Evolutionary conservation across 2,329 filamentous ascomycete genomes (phyloP).

Genomic region (Fusarium sterilihyphosum): DNA sequence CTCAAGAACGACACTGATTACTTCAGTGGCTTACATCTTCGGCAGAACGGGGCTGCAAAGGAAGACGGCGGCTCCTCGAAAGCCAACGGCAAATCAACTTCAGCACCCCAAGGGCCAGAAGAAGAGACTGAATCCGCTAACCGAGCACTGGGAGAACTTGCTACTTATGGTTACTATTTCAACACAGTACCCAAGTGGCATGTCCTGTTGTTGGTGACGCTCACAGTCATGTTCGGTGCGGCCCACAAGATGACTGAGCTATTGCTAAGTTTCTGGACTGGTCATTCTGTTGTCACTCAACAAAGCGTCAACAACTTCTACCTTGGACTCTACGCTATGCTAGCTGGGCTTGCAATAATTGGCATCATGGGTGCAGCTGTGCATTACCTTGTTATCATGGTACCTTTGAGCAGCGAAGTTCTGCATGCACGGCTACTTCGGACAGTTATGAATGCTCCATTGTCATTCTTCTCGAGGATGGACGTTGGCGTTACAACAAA

Average conservation of each 20-base stretch:
- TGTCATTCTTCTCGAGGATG: constrained; percentile 51
- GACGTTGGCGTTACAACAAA: constrained; percentile 51
- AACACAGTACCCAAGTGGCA: constrained; percentile 12
- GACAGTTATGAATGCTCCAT: constrained; percentile 41
- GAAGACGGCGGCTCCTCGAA: not conserved
- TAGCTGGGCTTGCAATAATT: constrained; percentile 7
- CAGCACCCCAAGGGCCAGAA: not conserved
- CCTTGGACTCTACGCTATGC: constrained; percentile 24
- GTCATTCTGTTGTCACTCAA: not conserved
- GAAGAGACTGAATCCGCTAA: not conserved
- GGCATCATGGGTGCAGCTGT: not conserved
- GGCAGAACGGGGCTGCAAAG: not conserved
- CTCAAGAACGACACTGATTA: constrained; percentile 11
- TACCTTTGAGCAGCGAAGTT: constrained; percentile 10
- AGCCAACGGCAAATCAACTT: not conserved
- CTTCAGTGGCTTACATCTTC: constrained; percentile 6
- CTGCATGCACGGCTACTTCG: constrained; percentile 16
- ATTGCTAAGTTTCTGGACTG: constrained; percentile 26
- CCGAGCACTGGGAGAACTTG: not conserved
- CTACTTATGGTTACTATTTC: constrained; percentile 14
- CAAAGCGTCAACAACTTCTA: constrained; percentile 21
- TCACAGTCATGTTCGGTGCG: constrained; percentile 7
- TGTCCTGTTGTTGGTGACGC: not conserved
- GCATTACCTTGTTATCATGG: constrained; percentile 4
- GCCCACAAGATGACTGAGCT: constrained; percentile 27